Evolutionary conservation across 1,284 basidiomycete species (phyloP).

Genomic region (Afroboletus lepidellus): DNA sequence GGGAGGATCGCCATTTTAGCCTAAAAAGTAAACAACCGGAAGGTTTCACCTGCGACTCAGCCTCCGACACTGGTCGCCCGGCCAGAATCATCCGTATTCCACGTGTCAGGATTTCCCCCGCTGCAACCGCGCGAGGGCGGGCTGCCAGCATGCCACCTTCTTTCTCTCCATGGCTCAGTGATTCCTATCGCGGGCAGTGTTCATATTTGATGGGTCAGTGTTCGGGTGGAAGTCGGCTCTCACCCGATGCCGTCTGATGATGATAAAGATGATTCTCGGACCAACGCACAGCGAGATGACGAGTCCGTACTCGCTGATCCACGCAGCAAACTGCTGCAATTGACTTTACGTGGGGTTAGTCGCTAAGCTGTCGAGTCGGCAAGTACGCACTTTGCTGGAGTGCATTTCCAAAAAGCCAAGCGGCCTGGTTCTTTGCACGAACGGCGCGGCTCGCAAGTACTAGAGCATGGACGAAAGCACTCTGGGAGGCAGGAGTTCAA

Average conservation of each 20-base stretch:
- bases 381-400: no score
- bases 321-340: constrained; percentile 36
- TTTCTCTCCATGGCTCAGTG: constrained; percentile 43
- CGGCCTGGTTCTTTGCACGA: no score
- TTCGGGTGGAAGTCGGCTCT: neutral
- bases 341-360: constrained; percentile 16
- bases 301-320: constrained; percentile 39
- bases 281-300: constrained; percentile 38
- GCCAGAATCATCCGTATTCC: constrained; percentile 34
- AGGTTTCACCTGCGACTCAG: constrained; percentile 30
- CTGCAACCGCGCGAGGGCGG: constrained; percentile 34
- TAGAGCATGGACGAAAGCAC: no score
- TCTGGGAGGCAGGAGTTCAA: no score
- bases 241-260: constrained; percentile 39
- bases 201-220: no score
- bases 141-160: constrained; percentile 33
- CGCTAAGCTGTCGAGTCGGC: neutral
- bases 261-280: constrained; percentile 27
- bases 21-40: neutral
- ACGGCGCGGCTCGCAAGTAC: no score
- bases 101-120: constrained; percentile 31
- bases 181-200: constrained; percentile 40
- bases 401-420: no score
- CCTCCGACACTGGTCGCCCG: constrained; percentile 35
- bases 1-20: constrained; percentile 36